phyloP scores from a whole-genome alignment of 2,329 filamentous ascomycete species.

The Calcarisporium arbuscula region DNA sequence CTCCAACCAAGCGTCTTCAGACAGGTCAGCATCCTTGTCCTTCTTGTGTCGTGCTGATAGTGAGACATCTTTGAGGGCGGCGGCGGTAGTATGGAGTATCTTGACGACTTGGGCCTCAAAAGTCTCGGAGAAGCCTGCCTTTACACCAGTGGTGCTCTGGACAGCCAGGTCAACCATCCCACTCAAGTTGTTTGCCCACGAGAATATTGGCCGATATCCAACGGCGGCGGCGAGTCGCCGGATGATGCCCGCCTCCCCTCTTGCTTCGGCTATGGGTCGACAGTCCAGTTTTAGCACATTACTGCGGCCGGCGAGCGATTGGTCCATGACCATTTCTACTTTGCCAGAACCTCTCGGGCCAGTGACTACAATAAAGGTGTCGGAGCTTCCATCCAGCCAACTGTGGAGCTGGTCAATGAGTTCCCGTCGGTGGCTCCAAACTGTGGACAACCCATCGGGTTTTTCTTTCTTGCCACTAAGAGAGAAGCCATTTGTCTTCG shows the following conservation, averaged over 20 bases:
- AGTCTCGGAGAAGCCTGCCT: slow-evolving; percentile 90
- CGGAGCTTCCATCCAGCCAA: slow-evolving; percentile 82
- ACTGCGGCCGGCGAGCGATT: slow-evolving; percentile 68
- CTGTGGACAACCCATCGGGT: slow-evolving; percentile 64
- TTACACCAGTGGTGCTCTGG: slow-evolving; percentile 88
- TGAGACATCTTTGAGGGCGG: slow-evolving; percentile 72
- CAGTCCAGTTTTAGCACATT: slow-evolving; percentile 86
- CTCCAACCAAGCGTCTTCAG: slow-evolving; percentile 83
- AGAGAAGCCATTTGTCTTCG: slow-evolving; percentile 54
- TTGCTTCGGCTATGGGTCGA: slow-evolving; percentile 85
- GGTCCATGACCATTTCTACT: slow-evolving; percentile 77
- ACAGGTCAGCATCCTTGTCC: slow-evolving; percentile 65
- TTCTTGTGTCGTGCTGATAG: slow-evolving; percentile 62
- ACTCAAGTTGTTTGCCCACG: slow-evolving; percentile 91
- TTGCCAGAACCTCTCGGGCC: slow-evolving; percentile 90
- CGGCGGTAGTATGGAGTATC: slow-evolving; percentile 77
- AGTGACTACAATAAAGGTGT: slow-evolving; percentile 91
- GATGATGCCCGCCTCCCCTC: slow-evolving; percentile 82
- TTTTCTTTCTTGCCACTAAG: slow-evolving; percentile 53
- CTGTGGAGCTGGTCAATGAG: slow-evolving; percentile 76
- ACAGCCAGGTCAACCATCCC: slow-evolving; percentile 89
- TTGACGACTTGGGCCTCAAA: slow-evolving; percentile 84
- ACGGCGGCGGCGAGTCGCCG: slow-evolving; percentile 73
- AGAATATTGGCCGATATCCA: slow-evolving; percentile 89
- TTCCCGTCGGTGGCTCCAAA: slow-evolving; percentile 81